Base-by-base conservation (phyloP, 148 eudicot species). In the Rhododendron henanense region DNA sequence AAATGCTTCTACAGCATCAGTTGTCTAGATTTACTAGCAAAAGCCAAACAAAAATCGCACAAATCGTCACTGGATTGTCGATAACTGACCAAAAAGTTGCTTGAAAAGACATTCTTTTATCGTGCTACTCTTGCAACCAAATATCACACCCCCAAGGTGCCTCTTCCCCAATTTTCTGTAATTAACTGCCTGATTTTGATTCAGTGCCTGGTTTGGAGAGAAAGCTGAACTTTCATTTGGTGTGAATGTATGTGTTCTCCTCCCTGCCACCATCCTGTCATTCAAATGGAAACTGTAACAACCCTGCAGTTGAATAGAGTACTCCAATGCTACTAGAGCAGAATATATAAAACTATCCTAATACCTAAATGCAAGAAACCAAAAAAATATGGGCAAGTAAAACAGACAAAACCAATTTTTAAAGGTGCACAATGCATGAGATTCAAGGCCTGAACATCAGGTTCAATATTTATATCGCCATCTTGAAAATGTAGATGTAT, bases 71-170 rank as follows among this genome's bases (percentile, higher is more conserved):
- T 18, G 61, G 45, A 83, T 33, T 71, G 79, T 37, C 59, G 78
- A 81, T 51, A 81, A 91, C 98, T 85, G 59, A 96, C 98, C 98
- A 80, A 96, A 95, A 11, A 96, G 92, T 87, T 96, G 94, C 84
- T 92, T 95, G 28, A 74, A 50, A 61, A 93, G 94, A 87, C 99
- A 95, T 89, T 95, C 97, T 45, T 89, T 73, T 21, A 91, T 90
- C 37, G 97, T 95, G 78, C 33, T 82, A 18, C 88, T 87, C 28
- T 91, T 95, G 94, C 94, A 90, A 84, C 98, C 97, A 90, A 94
- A 96, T 86, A 96, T 90, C 45, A 95, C 95, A 35, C 97, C 96
- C 14, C 95, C 98, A 63, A 96, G 93, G 6, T 91, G 85, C 76
- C 53, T 88, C 87, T 92, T 92, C 37, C 79, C 82, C 90, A 96